Conservation (phyloP, 148 eudicot species). For the Arbutus unedo region DNA sequence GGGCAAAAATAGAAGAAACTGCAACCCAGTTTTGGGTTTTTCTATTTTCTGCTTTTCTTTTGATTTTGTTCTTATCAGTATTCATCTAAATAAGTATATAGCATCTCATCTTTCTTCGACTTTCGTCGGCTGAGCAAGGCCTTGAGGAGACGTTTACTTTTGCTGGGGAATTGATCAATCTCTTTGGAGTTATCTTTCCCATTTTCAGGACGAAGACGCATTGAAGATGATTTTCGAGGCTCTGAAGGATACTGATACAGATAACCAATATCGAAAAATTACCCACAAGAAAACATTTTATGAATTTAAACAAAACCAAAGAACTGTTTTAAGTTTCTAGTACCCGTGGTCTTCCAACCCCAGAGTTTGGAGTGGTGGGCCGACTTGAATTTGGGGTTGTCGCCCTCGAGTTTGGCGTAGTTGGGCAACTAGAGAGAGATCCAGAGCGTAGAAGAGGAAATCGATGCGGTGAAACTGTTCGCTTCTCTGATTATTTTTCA, state of each 20-base stretch:
- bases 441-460: conserved; percentile 76
- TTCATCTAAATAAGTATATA: conserved; percentile 81
- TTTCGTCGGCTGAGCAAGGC: conserved; percentile 80
- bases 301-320: background rate
- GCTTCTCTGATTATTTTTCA: conserved; percentile 41
- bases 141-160: conserved; percentile 86
- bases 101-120: conserved; percentile 75
- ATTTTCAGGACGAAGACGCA: conserved; percentile 56
- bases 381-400: conserved; percentile 42
- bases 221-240: conserved; percentile 69
- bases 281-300: background rate
- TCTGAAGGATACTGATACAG: conserved; percentile 44
- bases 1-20: background rate
- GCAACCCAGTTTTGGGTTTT: background rate
- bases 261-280: conserved; percentile 12
- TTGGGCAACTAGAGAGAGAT: conserved; percentile 65
- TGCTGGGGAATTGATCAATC: conserved; percentile 63
- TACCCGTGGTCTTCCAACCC: conserved; percentile 55
- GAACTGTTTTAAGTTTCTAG: background rate
- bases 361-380: conserved; percentile 46
- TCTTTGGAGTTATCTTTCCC: conserved; percentile 48
- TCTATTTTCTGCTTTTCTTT: background rate
- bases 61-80: conserved; percentile 37
- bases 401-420: conserved; percentile 29
- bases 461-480: conserved; percentile 76